Base-by-base conservation (phyloP, 495 filamentous ascomycete species). In the Astrothelium macrocarpum region DNA sequence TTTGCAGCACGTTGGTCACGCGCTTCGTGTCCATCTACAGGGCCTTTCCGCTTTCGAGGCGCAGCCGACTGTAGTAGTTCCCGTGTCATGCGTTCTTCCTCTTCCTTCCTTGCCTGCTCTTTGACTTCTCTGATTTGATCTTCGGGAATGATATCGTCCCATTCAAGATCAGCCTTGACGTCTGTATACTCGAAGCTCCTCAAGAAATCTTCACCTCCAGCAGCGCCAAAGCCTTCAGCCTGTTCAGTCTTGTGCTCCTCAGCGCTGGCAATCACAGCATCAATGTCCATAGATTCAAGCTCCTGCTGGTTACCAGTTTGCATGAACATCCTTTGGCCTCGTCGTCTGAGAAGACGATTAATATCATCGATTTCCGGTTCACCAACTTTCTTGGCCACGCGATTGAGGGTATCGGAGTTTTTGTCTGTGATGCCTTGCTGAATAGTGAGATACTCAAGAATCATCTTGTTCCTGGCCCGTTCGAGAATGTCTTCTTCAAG, bases 381-480 rank as follows among this genome's bases (percentile, higher is more conserved):
- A 75, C 79, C 75, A 46, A 82, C 71, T 18, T 64, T 70, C 72
- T 87, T 74, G 68, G 82, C 73, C 74, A 85, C 80, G 66, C 90
- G 86, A 63, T 87, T 87, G 53, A 92, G 84, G 67, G 94, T 79
- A 5, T 81, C 73, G 0, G 84, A 80, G 68, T 86, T 90, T 65
- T 89, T 88, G 68, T 99, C 94, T 2, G 95, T 97, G 20, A 97
- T 89, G 68, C 94, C 95, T 63, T 90, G 87, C 66, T 97, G 94
- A 34, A 99, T 99, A 1, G 95, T 96, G 68, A 97, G 87, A 68
- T 93, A 96, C 71, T 99, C 94, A n/a, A 99, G 86, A 73, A 99
- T 88, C 61, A 97, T 88, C 76, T 99, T 99, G 75, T 99, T 97
- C 26, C 93, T 86, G 11, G 94, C 94, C 65, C 94, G 84, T 74